phyloP scores from a whole-genome alignment of 1,284 basidiomycete species.

The Chalciporus sp. region DNA sequence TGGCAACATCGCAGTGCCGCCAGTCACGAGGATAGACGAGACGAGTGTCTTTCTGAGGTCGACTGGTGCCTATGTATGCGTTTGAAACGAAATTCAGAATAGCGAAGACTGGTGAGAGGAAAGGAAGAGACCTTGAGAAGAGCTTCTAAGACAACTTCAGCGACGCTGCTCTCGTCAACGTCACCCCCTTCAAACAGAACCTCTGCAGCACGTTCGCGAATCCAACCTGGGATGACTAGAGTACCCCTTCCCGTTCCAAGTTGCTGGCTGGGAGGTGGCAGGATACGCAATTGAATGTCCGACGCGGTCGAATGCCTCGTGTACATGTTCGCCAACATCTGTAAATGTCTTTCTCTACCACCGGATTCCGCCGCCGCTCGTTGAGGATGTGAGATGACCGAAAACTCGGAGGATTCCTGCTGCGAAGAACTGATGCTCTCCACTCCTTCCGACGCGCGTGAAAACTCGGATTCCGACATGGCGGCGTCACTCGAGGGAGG shows the following conservation, averaged over 20 bases:
- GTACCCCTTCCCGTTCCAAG: slow-evolving; percentile 75
- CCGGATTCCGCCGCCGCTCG: slow-evolving; percentile 21
- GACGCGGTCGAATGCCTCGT: slow-evolving; percentile 74
- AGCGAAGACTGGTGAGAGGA: background rate
- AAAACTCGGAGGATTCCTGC: slow-evolving; percentile 61
- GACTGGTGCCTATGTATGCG: slow-evolving; percentile 70
- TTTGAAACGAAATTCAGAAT: background rate
- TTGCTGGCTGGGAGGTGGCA: slow-evolving; percentile 64
- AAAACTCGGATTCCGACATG: slow-evolving; percentile 67
- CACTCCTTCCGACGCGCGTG: slow-evolving; percentile 50
- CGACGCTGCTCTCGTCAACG: slow-evolving; percentile 79
- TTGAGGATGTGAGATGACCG: slow-evolving; percentile 48
- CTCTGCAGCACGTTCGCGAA: slow-evolving; percentile 89
- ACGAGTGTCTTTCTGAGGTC: slow-evolving; percentile 85
- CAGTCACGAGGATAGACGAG: slow-evolving; percentile 81
- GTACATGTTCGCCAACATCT: slow-evolving; percentile 69
- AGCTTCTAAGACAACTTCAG: slow-evolving; percentile 78
- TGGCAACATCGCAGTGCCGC: slow-evolving; percentile 90
- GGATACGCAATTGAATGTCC: slow-evolving; percentile 65
- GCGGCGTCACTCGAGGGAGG: slow-evolving; percentile 56
- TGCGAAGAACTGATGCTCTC: slow-evolving; percentile 54
- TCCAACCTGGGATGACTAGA: slow-evolving; percentile 91
- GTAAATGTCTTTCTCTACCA: slow-evolving; percentile 51
- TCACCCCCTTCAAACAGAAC: slow-evolving; percentile 90
- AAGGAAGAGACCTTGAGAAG: slow-evolving; percentile 65